phyloP scores from a whole-genome alignment of 176 grass and related monocot genomes.

The Avena insularis region DNA sequence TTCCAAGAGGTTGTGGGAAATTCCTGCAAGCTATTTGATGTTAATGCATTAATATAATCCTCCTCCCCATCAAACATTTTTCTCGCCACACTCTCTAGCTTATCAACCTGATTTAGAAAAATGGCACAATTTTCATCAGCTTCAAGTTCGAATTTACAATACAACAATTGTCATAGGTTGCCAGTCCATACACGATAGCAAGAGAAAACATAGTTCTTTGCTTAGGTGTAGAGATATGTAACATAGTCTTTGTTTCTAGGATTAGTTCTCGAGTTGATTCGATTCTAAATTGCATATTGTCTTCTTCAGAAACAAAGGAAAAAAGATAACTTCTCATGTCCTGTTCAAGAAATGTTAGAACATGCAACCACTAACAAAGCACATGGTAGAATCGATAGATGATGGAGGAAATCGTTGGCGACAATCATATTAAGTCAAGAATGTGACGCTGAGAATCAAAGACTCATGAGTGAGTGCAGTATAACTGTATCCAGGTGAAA shows the following conservation, averaged over 20 bases:
- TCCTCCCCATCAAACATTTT: constrained; percentile 47
- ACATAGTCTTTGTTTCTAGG: too few species aligned
- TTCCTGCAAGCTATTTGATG: constrained; percentile 1
- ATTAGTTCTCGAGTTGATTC: too few species aligned
- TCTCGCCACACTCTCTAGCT: constrained; percentile 8
- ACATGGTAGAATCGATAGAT: background rate
- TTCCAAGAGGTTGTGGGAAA: constrained; percentile 44
- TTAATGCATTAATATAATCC: constrained; percentile 50
- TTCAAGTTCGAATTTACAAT: constrained; percentile 4
- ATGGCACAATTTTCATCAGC: constrained; percentile 4
- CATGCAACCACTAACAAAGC: background rate
- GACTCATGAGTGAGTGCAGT: background rate
- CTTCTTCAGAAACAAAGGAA: too few species aligned
- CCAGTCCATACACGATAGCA: background rate
- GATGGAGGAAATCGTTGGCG: background rate
- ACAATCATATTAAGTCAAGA: background rate
- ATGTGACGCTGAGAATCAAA: background rate
- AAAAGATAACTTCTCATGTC: too few species aligned
- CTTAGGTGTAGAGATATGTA: too few species aligned
- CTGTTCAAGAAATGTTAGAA: background rate
- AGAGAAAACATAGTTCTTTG: background rate
- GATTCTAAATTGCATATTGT: too few species aligned
- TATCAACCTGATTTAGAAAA: constrained; percentile 37
- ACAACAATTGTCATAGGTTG: background rate
- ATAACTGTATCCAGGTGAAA: background rate